A percentile compares a stretch with the other conserved stretches of the same genome.
Evolutionary conservation across 2,329 filamentous ascomycete species (phyloP).

Genomic region (Tolypocladium cylindrosporum): DNA sequence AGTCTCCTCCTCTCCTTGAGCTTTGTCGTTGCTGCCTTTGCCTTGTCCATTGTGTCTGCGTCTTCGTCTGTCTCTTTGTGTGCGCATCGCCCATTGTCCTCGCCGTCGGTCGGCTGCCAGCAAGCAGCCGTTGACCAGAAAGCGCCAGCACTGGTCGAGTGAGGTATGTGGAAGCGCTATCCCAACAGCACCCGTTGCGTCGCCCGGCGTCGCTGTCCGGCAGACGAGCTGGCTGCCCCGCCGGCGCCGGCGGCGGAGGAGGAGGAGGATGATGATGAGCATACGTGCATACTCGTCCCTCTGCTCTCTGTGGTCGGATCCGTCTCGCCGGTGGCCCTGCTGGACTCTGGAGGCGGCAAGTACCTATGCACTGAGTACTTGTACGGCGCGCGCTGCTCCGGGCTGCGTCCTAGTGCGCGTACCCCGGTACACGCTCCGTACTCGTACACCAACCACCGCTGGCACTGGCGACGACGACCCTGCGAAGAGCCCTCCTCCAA

Average conservation of each 20-base stretch:
- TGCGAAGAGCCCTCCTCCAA: neutral
- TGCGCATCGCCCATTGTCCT: neutral
- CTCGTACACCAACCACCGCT: neutral
- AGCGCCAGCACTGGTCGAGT: neutral
- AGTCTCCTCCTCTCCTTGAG: neutral
- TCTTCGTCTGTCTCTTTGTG: neutral
- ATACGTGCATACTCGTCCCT: neutral
- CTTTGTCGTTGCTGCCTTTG: neutral
- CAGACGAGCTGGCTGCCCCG: neutral
- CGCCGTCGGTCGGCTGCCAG: neutral
- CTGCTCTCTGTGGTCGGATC: neutral
- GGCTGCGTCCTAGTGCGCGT: neutral
- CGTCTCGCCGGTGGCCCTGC: neutral
- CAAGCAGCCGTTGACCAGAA: neutral
- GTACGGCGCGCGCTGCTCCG: neutral
- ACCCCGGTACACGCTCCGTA: neutral
- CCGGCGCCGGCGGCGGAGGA: neutral
- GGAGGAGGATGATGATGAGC: neutral
- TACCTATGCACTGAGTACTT: neutral
- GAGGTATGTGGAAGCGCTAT: neutral
- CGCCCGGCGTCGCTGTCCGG: neutral
- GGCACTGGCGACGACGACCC: neutral
- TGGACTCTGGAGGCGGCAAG: neutral
- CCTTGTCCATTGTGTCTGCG: neutral
- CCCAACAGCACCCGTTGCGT: neutral